Percentiles rank a stretch among this genome's conserved stretches.
These are phyloP conservation scores for Sphaceloma murrayae DNA, from an alignment of 2,329 filamentous ascomycete genomes.

Conservation along the genomic window DNA sequence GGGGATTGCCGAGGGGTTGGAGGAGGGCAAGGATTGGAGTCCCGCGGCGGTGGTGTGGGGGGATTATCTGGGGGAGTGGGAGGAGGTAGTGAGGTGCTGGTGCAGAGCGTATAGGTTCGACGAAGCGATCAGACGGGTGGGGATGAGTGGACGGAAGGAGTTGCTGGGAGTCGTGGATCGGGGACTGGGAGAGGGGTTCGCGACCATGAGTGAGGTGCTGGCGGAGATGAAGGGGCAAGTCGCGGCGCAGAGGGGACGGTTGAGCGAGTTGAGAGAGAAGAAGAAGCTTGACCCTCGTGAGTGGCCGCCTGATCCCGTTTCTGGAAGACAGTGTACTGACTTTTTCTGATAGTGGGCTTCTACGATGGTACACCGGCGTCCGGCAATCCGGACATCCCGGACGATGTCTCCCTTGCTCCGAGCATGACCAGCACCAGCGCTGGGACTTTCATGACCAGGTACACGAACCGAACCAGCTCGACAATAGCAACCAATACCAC, in stretches of 20 bases:
- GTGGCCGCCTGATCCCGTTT: conserved; percentile 40
- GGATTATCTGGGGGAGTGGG: conserved; percentile 68
- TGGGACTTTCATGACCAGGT: conserved; percentile 79
- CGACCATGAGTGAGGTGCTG: conserved; percentile 77
- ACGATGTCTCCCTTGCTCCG: conserved; percentile 84
- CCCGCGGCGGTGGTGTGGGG: conserved; percentile 70
- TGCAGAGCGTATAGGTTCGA: conserved; percentile 83
- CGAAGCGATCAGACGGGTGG: conserved; percentile 73
- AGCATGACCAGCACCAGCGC: conserved; percentile 68
- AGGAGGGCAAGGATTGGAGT: conserved; percentile 74
- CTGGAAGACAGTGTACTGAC: conserved; percentile 62
- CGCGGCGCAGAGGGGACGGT: conserved; percentile 71
- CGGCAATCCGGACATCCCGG: conserved; percentile 62
- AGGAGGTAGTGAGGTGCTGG: conserved; percentile 61
- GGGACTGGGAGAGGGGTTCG: conserved; percentile 70
- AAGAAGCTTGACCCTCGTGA: conserved; percentile 65
- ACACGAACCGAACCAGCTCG: conserved; percentile 64
- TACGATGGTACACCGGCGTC: conserved; percentile 53
- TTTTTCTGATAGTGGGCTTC: conserved; percentile 54
- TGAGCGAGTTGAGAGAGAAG: conserved; percentile 69
- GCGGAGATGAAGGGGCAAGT: conserved; percentile 87
- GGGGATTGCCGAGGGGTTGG: conserved; percentile 65
- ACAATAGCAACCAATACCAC: conserved; percentile 65
- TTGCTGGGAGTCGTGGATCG: conserved; percentile 61
- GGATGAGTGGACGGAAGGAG: conserved; percentile 41